Conservation (phyloP, 1,284 basidiomycete species). For the Vanrija sp. region DNA sequence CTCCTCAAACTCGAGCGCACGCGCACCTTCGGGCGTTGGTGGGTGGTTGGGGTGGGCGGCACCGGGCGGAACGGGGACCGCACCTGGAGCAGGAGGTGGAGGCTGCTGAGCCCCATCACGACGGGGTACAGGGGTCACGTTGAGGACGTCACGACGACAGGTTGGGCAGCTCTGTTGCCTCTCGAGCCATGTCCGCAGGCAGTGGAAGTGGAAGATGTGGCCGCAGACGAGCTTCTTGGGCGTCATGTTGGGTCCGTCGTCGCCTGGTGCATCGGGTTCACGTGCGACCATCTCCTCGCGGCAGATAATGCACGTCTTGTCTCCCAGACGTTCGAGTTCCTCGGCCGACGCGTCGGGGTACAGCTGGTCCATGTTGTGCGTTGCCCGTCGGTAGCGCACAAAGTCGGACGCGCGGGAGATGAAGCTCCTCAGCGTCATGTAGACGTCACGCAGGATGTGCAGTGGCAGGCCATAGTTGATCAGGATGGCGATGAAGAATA, state of each 20-base stretch:
- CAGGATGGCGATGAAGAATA: slow-evolving; percentile 89
- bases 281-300: slow-evolving; percentile 85
- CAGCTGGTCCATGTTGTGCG: slow-evolving; percentile 91
- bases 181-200: slow-evolving; percentile 94
- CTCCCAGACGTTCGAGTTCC: slow-evolving; percentile 73
- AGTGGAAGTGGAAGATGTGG: slow-evolving; percentile 98
- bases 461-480: slow-evolving; percentile 92
- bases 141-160: slow-evolving; percentile 84
- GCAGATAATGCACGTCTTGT: slow-evolving; percentile 96
- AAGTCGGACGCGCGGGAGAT: slow-evolving; percentile 79
- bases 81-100: slow-evolving; percentile 45
- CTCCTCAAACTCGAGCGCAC: slow-evolving; percentile 34
- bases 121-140: slow-evolving; percentile 39
- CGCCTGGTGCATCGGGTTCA: slow-evolving; percentile 11
- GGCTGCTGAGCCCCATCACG: neutral
- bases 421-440: slow-evolving; percentile 89
- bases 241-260: slow-evolving; percentile 82
- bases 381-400: slow-evolving; percentile 86
- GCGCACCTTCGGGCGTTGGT: slow-evolving; percentile 3
- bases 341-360: slow-evolving; percentile 90
- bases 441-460: slow-evolving; percentile 95
- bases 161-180: slow-evolving; percentile 89
- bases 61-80: slow-evolving; percentile 57
- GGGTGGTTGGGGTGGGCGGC: neutral
- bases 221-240: slow-evolving; percentile 95